Evolutionary conservation across 495 filamentous ascomycete species (phyloP), one percentile per base, ranked within the genome.

Genomic region (Monascus purpureus): DNA sequence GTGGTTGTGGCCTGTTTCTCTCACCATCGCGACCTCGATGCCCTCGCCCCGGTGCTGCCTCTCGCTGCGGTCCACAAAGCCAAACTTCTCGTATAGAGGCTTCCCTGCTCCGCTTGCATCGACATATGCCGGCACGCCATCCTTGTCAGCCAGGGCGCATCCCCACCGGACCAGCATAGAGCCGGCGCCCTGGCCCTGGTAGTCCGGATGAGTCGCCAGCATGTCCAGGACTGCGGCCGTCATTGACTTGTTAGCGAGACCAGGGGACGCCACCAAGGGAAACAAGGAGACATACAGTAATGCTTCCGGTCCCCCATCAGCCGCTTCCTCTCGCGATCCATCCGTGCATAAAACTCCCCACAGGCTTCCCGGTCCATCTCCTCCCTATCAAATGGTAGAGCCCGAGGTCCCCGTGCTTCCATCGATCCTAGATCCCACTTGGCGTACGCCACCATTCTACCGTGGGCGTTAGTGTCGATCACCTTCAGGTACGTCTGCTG

Each of bases 91-190:
- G 37, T 56, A 56, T 13, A 58, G 24, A 5, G 42, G 38, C 2
- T 32, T 37, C 8, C 52, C 54, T 8, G 34, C 46, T 33, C 47
- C 42, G 25, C 49, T 51, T 6, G 50, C 49, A 39, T 61, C 50
- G 8, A 57, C 36, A 33, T 57, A 59, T 3, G 43, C 45, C 8
- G 38, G 31, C 1, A 46, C 40, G 1, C 50, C 46, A 13, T 54
- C 41, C 18, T 41, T 22, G 39, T 64, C 58, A 1, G 64, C 61
- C 22, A 49, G 36, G 12, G 57, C 43, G 25, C 65, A 60, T 2
- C 67, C 68, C 67, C 68, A 74, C 12, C 46, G 22, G 3, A 69
- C 48, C 1, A 73, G 57, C 42, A 63, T 55, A 1, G 50, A 48
- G 6, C 62, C 69, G 1, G 70, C 70, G 2, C 70, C 69, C 16